Evolutionary conservation across 73 alveolate species (phyloP), one percentile per base, ranked within the genome.

Genomic region (Paramecium biaurelia): DNA sequence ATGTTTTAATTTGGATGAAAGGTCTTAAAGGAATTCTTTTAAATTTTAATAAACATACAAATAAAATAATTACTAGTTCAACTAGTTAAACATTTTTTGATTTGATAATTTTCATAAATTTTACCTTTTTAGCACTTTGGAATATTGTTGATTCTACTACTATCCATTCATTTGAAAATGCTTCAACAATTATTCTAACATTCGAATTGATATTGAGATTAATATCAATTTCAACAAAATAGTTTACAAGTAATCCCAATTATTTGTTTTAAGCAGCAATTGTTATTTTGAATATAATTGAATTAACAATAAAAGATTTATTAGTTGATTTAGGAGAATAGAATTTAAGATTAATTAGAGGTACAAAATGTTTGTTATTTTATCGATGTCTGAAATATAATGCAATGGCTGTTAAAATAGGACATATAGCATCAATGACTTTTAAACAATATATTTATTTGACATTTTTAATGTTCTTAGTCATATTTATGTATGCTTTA

Each of bases 361-460:
- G 58, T 15, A 76, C 89, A 15, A 76, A 76, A 38, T 37, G 67
- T n/a, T n/a, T 76, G 10, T 20, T 76, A 23, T 76, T 76, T 76
- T 76, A 76, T 43, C 41, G 89, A 41, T 37, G 67, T 43, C 24
- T 76, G 5, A 76, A 76, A 41, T 76, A 76, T 41, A 43, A 76
- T 41, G 47, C 41, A 3, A 76, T 37, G 37, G 89, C 89, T 37
- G 89, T 76, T 5, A 37, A 26, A 37, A 76, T 76, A 7, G 89
- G 89, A 2, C 26, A 37, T 37, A 76, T 76, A 14, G 89, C 89
- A 7, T 76, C 38, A 0, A 41, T 26, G 28, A 76, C 89, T 5
- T 76, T 41, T 15, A 76, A 76, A 38, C 24, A 76, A 76, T 76
- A 76, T 76, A 76, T 76, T 8, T 76, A 76, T 76, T 43, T 76